Base-by-base conservation (phyloP, 495 filamentous ascomycete species). In the Aspergillus kassunensis region DNA sequence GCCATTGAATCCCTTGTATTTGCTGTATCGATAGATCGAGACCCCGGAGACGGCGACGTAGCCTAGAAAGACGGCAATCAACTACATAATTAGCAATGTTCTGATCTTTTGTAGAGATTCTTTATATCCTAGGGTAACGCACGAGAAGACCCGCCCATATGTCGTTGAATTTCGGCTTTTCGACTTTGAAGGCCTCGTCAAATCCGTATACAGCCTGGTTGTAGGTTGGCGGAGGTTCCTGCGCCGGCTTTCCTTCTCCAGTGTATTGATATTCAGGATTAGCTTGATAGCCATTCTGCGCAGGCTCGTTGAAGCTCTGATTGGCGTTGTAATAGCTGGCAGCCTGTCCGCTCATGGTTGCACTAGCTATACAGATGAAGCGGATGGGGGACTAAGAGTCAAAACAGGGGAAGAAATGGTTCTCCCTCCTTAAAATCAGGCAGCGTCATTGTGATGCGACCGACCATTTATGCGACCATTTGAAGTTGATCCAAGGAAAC, bases 81-180 rank as follows among this genome's bases (percentile, higher is more conserved):
- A 83, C 82, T 85, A 41, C 2, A 25, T 73, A 82, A 24, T 30
- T 30, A n/a, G 16, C 33, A 44, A 43, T 29, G n/a, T 9, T 16
- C 12, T 15, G 8, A 6, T 43, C 4, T 18, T 27, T 44, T 16
- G 16, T 20, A 23, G 15, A 2, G 16, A 11, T 10, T n/a, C n/a
- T n/a, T n/a, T n/a, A n/a, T n/a, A n/a, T n/a, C n/a, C n/a, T n/a
- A 6, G 24, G n/a, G 15, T 42, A 10, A 73, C 74, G 12, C 65
- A 87, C 81, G 59, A 96, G 68, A 41, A 95, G 69, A 15, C 85
- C 89, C 4, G 90, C 90, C 91, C 90, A 96, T 6, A 90, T 46
- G 60, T 96, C 91, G 59, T 96, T 87, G 65, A 77, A 96, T 61
- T 93, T 95, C 11, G 91, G 91, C 50, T 82, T 82, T 49, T 89